Evolutionary conservation across 192 early-diverging fungal genomes (phyloP).

Genomic region (Anaeromyces robustus): DNA sequence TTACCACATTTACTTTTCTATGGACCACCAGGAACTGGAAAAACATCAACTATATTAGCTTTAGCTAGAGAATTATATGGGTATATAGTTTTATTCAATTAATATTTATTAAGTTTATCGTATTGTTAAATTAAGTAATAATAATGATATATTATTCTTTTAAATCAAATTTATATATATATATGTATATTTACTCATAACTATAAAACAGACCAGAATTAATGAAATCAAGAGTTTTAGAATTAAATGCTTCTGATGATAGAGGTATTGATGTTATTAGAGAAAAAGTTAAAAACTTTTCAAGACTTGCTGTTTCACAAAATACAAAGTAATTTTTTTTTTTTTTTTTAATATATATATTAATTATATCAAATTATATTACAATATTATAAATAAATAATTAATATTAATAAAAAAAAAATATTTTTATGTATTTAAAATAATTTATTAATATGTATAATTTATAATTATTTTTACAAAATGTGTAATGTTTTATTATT

Average conservation of each 20-base stretch:
- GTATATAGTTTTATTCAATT: constrained; percentile 15
- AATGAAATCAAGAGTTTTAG: constrained; percentile 63
- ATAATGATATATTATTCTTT: too few relatives aligned
- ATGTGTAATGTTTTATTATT: too few relatives aligned
- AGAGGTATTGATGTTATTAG: constrained; percentile 87
- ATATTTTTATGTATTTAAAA: too few relatives aligned
- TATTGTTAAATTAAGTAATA: too few relatives aligned
- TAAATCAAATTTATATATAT: too few relatives aligned
- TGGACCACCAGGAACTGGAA: constrained; percentile 95
- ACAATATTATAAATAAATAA: background rate
- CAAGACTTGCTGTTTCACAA: constrained; percentile 18
- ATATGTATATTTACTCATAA: too few relatives aligned
- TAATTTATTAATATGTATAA: too few relatives aligned
- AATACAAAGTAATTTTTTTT: constrained; percentile 10
- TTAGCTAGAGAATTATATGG: constrained; percentile 71
- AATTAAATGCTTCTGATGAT: constrained; percentile 95
- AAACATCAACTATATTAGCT: constrained; percentile 88
- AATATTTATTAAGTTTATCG: too few relatives aligned
- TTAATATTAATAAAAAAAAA: constrained; percentile 14
- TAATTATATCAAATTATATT: background rate
- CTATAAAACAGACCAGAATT: constrained; percentile 74
- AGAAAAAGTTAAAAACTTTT: constrained; percentile 89
- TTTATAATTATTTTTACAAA: too few relatives aligned
- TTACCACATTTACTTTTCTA: constrained; percentile 93
- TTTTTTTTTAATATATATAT: background rate